These are phyloP conservation scores for Wallacemonas rigidus DNA, from an alignment of 208 protist genomes.

Conservation along the genomic window DNA sequence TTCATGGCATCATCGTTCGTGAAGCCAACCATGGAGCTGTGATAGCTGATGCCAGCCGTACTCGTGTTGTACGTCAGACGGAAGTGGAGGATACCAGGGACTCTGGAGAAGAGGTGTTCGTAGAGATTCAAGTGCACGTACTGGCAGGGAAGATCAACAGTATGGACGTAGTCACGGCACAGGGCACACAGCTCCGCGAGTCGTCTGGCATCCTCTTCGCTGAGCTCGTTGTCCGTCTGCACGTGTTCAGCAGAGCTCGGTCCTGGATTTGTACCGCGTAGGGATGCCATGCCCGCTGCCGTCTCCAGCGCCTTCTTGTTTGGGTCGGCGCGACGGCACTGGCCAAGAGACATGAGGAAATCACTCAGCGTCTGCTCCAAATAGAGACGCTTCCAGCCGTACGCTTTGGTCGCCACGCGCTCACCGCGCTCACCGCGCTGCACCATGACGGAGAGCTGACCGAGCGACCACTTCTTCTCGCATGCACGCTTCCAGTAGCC, in stretches of 20 bases:
- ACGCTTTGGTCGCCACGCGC: constrained; percentile 31
- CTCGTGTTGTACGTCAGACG: constrained; percentile 76
- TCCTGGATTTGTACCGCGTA: constrained; percentile 11
- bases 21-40: constrained; percentile 71
- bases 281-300: constrained; percentile 7
- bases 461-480: constrained; percentile 55
- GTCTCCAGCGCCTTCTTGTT: constrained; percentile 14
- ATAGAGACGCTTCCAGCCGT: constrained; percentile 87
- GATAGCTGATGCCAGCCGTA: constrained; percentile 57
- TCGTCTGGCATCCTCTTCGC: constrained; percentile 27
- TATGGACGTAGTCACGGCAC: constrained; percentile 75
- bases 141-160: constrained; percentile 69
- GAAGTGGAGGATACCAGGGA: constrained; percentile 67
- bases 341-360: constrained; percentile 64
- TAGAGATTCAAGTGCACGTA: constrained; percentile 71
- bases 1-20: constrained; percentile 59
- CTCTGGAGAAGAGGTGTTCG: constrained; percentile 59
- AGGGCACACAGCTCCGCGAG: constrained; percentile 66
- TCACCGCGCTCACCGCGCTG: constrained; percentile 37
- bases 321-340: not conserved
- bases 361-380: constrained; percentile 78
- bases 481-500: constrained; percentile 27
- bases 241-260: constrained; percentile 11
- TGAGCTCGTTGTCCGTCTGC: constrained; percentile 17
- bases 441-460: constrained; percentile 68